Base-by-base conservation (phyloP, 1,284 basidiomycete species). In the Tremellales sp. region DNA sequence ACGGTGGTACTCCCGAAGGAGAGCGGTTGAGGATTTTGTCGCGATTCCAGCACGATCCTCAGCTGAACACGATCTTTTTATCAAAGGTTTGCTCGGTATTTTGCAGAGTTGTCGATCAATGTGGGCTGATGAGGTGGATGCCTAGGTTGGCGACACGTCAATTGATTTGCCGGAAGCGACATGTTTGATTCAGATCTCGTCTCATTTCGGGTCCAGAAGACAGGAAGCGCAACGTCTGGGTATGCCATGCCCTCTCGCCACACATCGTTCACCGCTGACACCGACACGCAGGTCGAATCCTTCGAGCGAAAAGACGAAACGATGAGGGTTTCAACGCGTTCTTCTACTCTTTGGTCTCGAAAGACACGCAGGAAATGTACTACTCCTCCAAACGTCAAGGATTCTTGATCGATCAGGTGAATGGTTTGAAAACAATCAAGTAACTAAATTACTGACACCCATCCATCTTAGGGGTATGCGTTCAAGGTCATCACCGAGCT, bases 311-410 rank as follows among this genome's bases (percentile, higher is more conserved):
- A 74, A 81, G 95, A 46, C 80, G 95, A 57, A 98, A 98, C 68
- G 95, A 99, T 67, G 95, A 98, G 72, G 95, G 95, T 1, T 99
- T 99, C 77, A 98, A 98, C 60, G 95, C 95, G 12, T 99, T 98
- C 75, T 99, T 99, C 76, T 99, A 99, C 74, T 97, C 92, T 27
- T 81, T 99, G 25, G 95, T 98, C 35, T 95, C 91, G 31, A 97
- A 95, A 71, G 94, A 98, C 75, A 99, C 95, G 0, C 89, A 95
- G 65, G 95, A 98, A 75, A 98, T 98, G 91, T 98, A 86, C 75
- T 99, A 97, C 78, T 94, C 90, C 66, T 97, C 95, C 12, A 98
- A 98, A 74, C 83, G 95, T 18, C 95, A 98, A 70, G 92, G 97
- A 63, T 99, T 99, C 76, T 77, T 99, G 57, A 95, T 99, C 63